These are phyloP conservation scores for Kwoniella botswanensis DNA, from an alignment of 768 basidiomycete genomes.

Conservation along the genomic window DNA sequence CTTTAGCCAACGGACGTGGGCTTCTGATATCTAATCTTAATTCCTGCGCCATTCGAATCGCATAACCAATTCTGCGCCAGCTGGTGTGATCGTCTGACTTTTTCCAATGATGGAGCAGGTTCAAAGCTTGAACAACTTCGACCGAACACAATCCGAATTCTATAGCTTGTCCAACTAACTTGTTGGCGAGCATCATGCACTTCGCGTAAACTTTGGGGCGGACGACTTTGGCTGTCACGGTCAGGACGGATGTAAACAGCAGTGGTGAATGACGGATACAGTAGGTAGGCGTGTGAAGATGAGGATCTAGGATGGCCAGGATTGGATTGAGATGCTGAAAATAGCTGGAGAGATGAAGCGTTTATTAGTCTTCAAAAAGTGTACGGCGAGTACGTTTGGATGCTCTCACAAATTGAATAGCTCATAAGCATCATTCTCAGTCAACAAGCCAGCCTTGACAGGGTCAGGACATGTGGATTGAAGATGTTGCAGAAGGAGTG, in stretches of 20 bases:
- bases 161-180: constrained; percentile 20
- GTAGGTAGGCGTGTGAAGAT: constrained; percentile 20
- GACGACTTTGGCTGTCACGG: constrained; percentile 22
- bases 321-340: constrained; percentile 19
- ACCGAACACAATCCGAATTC: constrained; percentile 19
- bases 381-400: background rate
- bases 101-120: constrained; percentile 21
- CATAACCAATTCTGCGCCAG: constrained; percentile 24
- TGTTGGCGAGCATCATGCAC: constrained; percentile 18
- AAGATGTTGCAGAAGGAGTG: constrained; percentile 7
- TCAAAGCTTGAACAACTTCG: constrained; percentile 21
- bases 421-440: constrained; percentile 13
- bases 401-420: constrained; percentile 22
- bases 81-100: constrained; percentile 23
- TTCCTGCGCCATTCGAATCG: constrained; percentile 21
- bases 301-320: constrained; percentile 19
- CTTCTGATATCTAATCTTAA: constrained; percentile 15
- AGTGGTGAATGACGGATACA: constrained; percentile 16
- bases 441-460: constrained; percentile 15
- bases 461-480: constrained; percentile 17
- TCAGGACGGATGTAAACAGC: constrained; percentile 25
- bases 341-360: constrained; percentile 15
- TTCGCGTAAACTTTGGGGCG: constrained; percentile 13
- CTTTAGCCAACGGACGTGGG: constrained; percentile 14
- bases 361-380: background rate